A percentile compares a stretch with the other conserved stretches of the same genome.
Evolutionary conservation across 169 alveolate genomes (phyloP).

Genomic region (Hepatocystis sp.): DNA sequence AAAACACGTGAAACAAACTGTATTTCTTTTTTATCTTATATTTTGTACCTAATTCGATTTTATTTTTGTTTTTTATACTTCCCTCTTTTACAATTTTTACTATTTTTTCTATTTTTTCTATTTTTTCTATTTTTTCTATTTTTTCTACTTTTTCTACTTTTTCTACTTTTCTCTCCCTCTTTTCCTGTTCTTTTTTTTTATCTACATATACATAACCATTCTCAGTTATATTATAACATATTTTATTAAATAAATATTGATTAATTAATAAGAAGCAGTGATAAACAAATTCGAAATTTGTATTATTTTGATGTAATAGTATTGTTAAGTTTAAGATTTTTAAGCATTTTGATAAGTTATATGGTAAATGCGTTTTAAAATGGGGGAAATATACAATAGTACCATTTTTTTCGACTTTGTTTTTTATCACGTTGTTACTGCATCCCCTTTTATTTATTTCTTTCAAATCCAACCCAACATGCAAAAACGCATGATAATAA

Average conservation of each 20-base stretch:
- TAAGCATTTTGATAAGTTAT: conserved; percentile 18
- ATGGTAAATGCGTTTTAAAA: conserved; percentile 4
- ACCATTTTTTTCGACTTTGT: background rate
- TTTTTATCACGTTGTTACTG: background rate
- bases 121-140: background rate
- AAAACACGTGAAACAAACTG: conserved; percentile 29
- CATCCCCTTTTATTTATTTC: too few species aligned
- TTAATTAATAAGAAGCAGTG: conserved; percentile 7
- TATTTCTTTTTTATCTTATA: conserved; percentile 19
- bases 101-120: background rate
- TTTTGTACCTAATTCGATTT: background rate
- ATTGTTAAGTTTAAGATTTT: background rate
- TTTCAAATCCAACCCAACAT: background rate
- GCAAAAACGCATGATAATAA: conserved; percentile 34
- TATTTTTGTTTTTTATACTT: background rate
- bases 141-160: background rate
- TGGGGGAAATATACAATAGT: too few species aligned
- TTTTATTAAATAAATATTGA: conserved; percentile 5
- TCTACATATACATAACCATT: background rate
- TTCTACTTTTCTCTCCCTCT: background rate
- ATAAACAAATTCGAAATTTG: conserved; percentile 7
- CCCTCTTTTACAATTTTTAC: background rate
- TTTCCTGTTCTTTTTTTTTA: background rate
- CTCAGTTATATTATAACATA: background rate
- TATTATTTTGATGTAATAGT: background rate